These are phyloP conservation scores for Termitomyces sp. DNA, from an alignment of 1,284 basidiomycete species.

Conservation along the genomic window DNA sequence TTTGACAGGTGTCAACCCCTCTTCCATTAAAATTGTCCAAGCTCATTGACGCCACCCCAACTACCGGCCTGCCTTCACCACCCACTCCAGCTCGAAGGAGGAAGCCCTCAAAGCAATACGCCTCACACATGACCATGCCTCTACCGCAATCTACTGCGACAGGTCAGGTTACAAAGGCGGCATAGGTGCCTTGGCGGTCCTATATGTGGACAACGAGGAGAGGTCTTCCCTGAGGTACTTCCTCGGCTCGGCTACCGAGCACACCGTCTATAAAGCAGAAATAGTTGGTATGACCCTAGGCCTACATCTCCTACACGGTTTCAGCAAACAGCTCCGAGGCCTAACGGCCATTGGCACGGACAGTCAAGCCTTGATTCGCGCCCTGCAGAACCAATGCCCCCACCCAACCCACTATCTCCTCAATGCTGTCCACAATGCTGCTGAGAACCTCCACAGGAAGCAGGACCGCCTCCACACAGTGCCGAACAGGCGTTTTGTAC, in stretches of 20 bases:
- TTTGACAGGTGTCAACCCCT: neutral
- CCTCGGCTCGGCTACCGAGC: constrained; percentile 7
- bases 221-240: too few relatives aligned
- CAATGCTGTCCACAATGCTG: neutral
- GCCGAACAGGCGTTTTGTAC: neutral
- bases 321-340: neutral
- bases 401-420: constrained; percentile 10
- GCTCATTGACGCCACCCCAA: neutral
- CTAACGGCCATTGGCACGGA: neutral
- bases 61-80: constrained; percentile 3
- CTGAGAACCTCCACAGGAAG: constrained; percentile 5
- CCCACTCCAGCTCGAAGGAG: constrained; percentile 1
- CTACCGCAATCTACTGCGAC: too few relatives aligned
- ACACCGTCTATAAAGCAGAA: constrained; percentile 16
- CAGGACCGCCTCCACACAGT: neutral
- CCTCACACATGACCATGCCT: too few relatives aligned
- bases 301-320: neutral
- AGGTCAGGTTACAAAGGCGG: too few relatives aligned
- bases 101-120: neutral
- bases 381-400: neutral
- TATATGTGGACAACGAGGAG: neutral
- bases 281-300: constrained; percentile 10
- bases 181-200: too few relatives aligned
- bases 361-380: neutral
- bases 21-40: neutral